phyloP scores from a whole-genome alignment of 169 alveolate genomes.

The Plasmodium vivax region DNA sequence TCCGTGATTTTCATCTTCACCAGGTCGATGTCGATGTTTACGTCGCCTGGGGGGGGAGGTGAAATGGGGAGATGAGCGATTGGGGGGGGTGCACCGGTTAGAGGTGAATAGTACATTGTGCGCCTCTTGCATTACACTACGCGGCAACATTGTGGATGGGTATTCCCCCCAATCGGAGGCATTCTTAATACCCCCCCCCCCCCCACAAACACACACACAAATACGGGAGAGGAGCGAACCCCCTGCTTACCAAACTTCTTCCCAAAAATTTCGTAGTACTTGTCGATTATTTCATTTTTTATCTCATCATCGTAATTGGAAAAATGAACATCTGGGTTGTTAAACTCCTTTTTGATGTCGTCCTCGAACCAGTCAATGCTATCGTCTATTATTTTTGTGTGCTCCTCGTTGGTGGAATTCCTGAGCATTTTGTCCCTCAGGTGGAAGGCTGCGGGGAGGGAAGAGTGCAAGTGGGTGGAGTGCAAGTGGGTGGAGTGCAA shows the following conservation, averaged over 20 bases:
- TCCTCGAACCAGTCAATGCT: conserved; percentile 73
- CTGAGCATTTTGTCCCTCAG: conserved; percentile 51
- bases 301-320: conserved; percentile 40
- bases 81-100: not conserved
- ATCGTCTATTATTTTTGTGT: conserved; percentile 58
- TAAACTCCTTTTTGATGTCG: conserved; percentile 29
- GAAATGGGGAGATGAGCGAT: not conserved
- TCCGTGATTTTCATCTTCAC: conserved; percentile 44
- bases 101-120: not conserved
- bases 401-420: conserved; percentile 35
- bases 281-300: conserved; percentile 60
- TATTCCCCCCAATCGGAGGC: not conserved
- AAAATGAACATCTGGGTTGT: conserved; percentile 16
- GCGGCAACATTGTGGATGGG: not conserved
- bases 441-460: not conserved
- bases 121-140: not conserved
- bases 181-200: not conserved
- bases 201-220: too few species aligned
- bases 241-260: conserved; percentile 10
- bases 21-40: conserved; percentile 53
- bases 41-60: conserved; percentile 13
- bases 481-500: not conserved
- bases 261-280: conserved; percentile 50
- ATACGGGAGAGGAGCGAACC: not conserved
- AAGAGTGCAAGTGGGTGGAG: not conserved